These are phyloP conservation scores for Yamadazyma triangularis DNA, from an alignment of 1,139 yeast species.

Conservation along the genomic window DNA sequence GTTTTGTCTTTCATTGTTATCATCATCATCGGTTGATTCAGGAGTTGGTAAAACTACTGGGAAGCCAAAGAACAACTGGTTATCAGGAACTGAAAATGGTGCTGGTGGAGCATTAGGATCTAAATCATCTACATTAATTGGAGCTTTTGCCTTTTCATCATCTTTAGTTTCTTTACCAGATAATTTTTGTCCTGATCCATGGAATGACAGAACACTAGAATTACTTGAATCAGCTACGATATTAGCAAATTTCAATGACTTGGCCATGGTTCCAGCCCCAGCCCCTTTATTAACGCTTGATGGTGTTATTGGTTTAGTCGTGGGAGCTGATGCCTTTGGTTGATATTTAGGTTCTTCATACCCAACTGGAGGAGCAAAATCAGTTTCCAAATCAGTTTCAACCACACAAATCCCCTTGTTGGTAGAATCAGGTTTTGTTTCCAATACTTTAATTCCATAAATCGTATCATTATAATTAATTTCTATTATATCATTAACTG, in stretches of 20 bases:
- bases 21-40: slow-evolving; percentile 34
- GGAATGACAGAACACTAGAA: slow-evolving; percentile 27
- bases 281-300: slow-evolving; percentile 35
- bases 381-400: slow-evolving; percentile 95
- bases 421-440: slow-evolving; percentile 72
- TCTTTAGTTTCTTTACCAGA: slow-evolving; percentile 53
- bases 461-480: slow-evolving; percentile 76
- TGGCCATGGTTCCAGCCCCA: slow-evolving; percentile 77
- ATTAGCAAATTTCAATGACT: slow-evolving; percentile 63
- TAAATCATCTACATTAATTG: slow-evolving; percentile 30
- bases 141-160: slow-evolving; percentile 10
- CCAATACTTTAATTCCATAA: slow-evolving; percentile 80
- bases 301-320: slow-evolving; percentile 29
- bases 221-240: slow-evolving; percentile 41
- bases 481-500: slow-evolving; percentile 82
- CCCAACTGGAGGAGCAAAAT: slow-evolving; percentile 98
- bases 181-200: slow-evolving; percentile 67
- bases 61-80: slow-evolving; percentile 90
- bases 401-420: slow-evolving; percentile 81
- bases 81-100: slow-evolving; percentile 71
- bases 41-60: slow-evolving; percentile 73
- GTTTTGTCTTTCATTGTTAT: slow-evolving; percentile 12
- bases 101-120: slow-evolving; percentile 61
- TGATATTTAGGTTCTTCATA: slow-evolving; percentile 83
- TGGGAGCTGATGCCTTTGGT: slow-evolving; percentile 32